These are phyloP conservation scores for Thuidium tamariscinum DNA, from an alignment of 225 moss, liverwort and hornwort genomes.

Conservation along the genomic window DNA sequence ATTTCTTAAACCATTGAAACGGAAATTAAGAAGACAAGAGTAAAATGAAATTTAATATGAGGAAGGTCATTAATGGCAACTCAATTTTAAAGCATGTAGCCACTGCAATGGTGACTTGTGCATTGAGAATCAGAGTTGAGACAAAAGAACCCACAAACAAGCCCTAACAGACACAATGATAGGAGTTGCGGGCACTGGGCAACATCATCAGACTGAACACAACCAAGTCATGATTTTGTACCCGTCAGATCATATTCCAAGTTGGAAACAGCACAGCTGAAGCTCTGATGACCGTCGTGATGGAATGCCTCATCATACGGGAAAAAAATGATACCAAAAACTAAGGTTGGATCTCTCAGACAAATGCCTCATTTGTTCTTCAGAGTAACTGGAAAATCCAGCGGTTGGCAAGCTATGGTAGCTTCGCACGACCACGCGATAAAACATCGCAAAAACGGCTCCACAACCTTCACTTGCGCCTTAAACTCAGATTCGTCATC, in stretches of 20 bases:
- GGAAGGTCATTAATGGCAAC: too few relatives aligned
- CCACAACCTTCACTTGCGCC: neutral
- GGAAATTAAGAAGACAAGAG: too few relatives aligned
- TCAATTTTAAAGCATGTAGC: too few relatives aligned
- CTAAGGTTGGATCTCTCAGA: neutral
- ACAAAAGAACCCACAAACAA: neutral
- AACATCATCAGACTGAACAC: fast-evolving
- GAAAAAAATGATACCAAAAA: neutral
- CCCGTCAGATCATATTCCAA: slow-evolving; percentile 36
- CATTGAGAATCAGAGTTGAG: slow-evolving; percentile 13
- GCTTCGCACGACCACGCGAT: neutral
- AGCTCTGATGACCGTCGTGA: slow-evolving; percentile 59
- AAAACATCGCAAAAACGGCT: neutral
- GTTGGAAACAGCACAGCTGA: slow-evolving; percentile 20
- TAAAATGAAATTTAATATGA: too few relatives aligned
- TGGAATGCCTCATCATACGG: slow-evolving; percentile 39
- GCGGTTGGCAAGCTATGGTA: neutral
- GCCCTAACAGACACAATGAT: too few relatives aligned
- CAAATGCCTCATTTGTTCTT: slow-evolving; percentile 33
- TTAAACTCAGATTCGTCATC: slow-evolving; percentile 29
- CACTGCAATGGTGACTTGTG: neutral
- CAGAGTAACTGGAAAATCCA: neutral
- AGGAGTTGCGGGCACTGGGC: too few relatives aligned
- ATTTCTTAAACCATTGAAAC: too few relatives aligned
- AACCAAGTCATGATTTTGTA: neutral